A percentile compares a stretch with the other conserved stretches of the same genome.
phyloP scores from a whole-genome alignment of 2,329 filamentous ascomycete genomes.

The Dothistroma septosporum region DNA sequence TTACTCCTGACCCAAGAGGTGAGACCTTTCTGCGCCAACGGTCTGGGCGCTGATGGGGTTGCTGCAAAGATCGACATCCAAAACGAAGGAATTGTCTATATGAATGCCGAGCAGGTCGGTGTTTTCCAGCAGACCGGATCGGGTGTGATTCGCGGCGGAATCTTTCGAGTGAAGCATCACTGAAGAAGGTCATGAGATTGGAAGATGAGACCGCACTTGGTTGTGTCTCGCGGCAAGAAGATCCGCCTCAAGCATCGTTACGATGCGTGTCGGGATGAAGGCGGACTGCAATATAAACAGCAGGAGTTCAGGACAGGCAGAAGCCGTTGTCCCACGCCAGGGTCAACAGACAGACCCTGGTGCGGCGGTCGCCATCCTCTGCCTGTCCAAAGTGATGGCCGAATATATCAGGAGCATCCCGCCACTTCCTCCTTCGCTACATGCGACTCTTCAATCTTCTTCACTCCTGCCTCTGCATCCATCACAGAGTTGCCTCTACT shows the following conservation, averaged over 20 bases:
- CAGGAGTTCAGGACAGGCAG: neutral
- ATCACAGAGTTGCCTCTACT: conserved; percentile 28
- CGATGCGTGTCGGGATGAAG: neutral
- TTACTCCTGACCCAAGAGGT: neutral
- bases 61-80: neutral
- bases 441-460: conserved; percentile 14
- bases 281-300: neutral
- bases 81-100: neutral
- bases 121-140: neutral
- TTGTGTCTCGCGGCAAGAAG: neutral
- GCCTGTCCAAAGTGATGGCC: neutral
- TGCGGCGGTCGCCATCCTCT: neutral
- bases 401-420: conserved; percentile 2
- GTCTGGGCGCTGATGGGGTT: neutral
- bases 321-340: neutral
- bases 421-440: conserved; percentile 17
- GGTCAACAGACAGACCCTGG: neutral
- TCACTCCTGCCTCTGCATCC: conserved; percentile 24
- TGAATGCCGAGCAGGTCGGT: neutral
- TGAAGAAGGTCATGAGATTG: neutral
- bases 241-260: neutral
- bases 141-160: neutral
- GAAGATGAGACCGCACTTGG: too few species aligned
- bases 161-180: neutral
- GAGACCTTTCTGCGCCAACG: neutral